These are phyloP conservation scores for Pseudonitzschia delicatissima DNA, from an alignment of 108 stramenopile genomes.

Conservation along the genomic window DNA sequence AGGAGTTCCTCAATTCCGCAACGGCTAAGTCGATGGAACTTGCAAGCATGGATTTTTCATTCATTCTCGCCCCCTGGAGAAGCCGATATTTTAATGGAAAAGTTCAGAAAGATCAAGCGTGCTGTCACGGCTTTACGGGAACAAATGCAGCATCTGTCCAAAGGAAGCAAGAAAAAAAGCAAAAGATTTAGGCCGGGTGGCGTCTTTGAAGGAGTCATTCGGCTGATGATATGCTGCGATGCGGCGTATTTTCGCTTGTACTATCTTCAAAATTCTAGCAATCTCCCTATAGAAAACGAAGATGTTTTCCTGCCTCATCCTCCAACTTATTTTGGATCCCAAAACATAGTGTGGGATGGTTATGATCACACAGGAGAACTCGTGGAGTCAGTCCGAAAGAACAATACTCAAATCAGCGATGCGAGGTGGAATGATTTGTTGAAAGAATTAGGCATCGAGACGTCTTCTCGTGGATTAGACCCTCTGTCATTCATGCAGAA, in stretches of 20 bases:
- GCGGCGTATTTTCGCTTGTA: conserved; percentile 44
- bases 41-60: background rate
- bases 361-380: background rate
- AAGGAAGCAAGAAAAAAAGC: background rate
- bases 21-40: conserved; percentile 1
- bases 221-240: conserved; percentile 42
- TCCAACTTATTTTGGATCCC: conserved; percentile 25
- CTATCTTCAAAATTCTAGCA: conserved; percentile 32
- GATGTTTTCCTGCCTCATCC: conserved; percentile 35
- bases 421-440: background rate
- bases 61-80: conserved; percentile 6
- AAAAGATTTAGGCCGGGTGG: background rate
- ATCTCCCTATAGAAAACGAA: conserved; percentile 3
- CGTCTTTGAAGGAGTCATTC: conserved; percentile 23
- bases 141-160: background rate
- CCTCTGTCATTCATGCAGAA: conserved; percentile 31
- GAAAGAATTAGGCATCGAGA: background rate
- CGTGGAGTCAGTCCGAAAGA: background rate
- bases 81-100: background rate
- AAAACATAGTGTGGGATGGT: background rate
- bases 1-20: background rate
- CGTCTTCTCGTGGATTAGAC: background rate
- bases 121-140: background rate
- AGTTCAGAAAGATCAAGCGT: background rate
- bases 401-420: background rate